A percentile compares a stretch with the other conserved stretches of the same genome.
Conservation (phyloP, 1,284 basidiomycete species). For the Rhodotorula sp. region DNA sequence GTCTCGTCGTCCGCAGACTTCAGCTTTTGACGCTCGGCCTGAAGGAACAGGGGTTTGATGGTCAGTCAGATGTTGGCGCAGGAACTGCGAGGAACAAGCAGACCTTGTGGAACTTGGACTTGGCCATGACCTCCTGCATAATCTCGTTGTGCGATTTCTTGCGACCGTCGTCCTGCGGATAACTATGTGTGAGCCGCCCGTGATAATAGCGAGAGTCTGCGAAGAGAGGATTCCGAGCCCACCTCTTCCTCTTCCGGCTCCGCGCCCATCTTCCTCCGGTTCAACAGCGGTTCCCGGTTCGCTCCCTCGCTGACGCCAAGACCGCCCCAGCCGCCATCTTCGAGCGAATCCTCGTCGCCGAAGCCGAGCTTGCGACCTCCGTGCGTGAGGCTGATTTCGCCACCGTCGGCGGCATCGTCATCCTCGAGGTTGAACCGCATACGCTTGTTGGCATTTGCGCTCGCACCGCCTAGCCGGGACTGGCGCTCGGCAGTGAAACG, state of each 20-base stretch:
- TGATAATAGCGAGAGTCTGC: background rate
- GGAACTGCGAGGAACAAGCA: slow-evolving; percentile 19
- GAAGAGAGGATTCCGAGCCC: background rate
- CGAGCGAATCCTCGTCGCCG: slow-evolving; percentile 47
- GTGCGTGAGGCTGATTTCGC: slow-evolving; percentile 50
- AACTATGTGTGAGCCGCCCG: background rate
- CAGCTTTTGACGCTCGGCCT: slow-evolving; percentile 84
- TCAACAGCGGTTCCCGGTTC: slow-evolving; percentile 37
- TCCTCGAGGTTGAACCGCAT: slow-evolving; percentile 85
- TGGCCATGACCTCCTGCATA: slow-evolving; percentile 97
- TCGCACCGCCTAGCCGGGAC: slow-evolving; percentile 53
- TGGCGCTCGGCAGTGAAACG: slow-evolving; percentile 90
- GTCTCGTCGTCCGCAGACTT: slow-evolving; percentile 82
- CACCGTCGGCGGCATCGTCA: slow-evolving; percentile 61
- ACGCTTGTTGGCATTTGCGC: slow-evolving; percentile 59
- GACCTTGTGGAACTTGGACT: slow-evolving; percentile 93
- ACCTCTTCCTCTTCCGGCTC: slow-evolving; percentile 25
- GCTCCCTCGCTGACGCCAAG: slow-evolving; percentile 23
- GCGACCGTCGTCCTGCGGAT: slow-evolving; percentile 51
- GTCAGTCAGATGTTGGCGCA: background rate
- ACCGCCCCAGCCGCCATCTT: slow-evolving; percentile 37
- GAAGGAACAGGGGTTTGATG: slow-evolving; percentile 1
- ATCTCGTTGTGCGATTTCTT: slow-evolving; percentile 94
- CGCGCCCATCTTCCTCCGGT: slow-evolving; percentile 31
- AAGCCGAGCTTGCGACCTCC: slow-evolving; percentile 50